phyloP scores from a whole-genome alignment of 148 eudicot species.

The Rhododendron griersonianum region DNA sequence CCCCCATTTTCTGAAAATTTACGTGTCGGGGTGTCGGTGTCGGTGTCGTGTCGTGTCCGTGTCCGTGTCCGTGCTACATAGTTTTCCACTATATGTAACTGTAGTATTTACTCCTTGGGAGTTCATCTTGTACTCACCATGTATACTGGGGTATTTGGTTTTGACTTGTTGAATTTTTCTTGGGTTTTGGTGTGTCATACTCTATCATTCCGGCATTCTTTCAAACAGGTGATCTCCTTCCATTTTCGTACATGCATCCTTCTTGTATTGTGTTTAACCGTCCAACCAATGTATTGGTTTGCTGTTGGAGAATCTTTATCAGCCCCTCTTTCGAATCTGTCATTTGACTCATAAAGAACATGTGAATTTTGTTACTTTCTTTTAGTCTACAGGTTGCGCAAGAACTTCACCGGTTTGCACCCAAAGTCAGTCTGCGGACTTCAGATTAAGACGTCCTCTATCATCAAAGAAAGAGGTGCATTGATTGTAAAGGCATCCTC shows the following conservation, averaged over 20 bases:
- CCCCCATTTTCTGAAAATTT: too few relatives aligned
- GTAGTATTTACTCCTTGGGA: not conserved
- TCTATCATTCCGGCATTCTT: not conserved
- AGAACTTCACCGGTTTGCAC: conserved; percentile 19
- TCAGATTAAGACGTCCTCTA: conserved; percentile 30
- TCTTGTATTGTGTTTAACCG: not conserved
- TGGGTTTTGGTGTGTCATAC: not conserved
- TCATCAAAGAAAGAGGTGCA: conserved; percentile 32
- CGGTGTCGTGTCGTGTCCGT: too few relatives aligned
- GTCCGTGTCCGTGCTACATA: too few relatives aligned
- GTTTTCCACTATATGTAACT: not conserved
- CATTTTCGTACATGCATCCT: not conserved
- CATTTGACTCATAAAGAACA: not conserved
- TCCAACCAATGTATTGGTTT: not conserved
- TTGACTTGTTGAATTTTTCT: not conserved
- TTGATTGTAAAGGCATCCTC: conserved; percentile 50
- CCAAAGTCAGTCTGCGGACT: conserved; percentile 25
- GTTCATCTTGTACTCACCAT: not conserved
- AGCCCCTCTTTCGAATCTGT: not conserved
- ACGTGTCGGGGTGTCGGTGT: too few relatives aligned
- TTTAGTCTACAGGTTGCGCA: conserved; percentile 40
- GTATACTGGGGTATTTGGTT: not conserved
- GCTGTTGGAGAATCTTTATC: not conserved
- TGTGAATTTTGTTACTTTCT: conserved; percentile 1
- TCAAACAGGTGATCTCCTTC: conserved; percentile 3